Base-by-base conservation (phyloP, 1,139 yeast genomes). In the Suhomyces atakaporum region DNA sequence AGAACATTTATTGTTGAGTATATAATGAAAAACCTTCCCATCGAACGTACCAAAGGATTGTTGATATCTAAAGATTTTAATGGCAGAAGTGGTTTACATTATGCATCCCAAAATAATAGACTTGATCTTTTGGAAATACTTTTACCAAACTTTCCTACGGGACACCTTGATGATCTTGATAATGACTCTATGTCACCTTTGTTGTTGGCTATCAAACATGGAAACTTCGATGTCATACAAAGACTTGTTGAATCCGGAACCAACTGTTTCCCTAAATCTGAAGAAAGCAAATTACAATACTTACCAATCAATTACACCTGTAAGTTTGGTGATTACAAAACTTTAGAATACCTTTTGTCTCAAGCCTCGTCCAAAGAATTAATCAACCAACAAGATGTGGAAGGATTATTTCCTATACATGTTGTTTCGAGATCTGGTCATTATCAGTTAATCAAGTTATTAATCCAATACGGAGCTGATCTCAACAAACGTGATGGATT, bases 301-400 rank as follows among this genome's bases (percentile, higher is more conserved):
- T 73, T 88, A 30, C 97, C 98, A 1, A 69, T 92, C 27, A 88
- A 87, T 51, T 79, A 85, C 54, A 97, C 97, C 1, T 92, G 98
- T 59, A 84, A 85, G 51, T 77, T 79, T 44, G 97, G 97, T 7
- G 81, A 86, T 47, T 77, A 73, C 46, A 78, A 77, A 39, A 84
- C 88, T 3, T 83, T 88, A 15, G 77, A 83, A 47, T 68, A 79
- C 43, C 63, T 89, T 15, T 63, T 70, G 34, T 54, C 72, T 32
- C 46, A 62, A 39, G 47, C 61, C 44, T 40, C 54, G 38, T 46
- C 60, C 29, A 33, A 37, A n/a, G 47, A 62, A 43, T 52, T 53
- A 2, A 44, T 49, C 4, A 69, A 70, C 44, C 79, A 78, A 44
- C 81, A 77, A 43, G 94, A 87, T 54, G 90, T 90, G 0, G 95